Percentiles rank a stretch among this genome's conserved stretches.
Conservation (phyloP, 768 basidiomycete species). For the Agaricus sinodeliciosus region DNA sequence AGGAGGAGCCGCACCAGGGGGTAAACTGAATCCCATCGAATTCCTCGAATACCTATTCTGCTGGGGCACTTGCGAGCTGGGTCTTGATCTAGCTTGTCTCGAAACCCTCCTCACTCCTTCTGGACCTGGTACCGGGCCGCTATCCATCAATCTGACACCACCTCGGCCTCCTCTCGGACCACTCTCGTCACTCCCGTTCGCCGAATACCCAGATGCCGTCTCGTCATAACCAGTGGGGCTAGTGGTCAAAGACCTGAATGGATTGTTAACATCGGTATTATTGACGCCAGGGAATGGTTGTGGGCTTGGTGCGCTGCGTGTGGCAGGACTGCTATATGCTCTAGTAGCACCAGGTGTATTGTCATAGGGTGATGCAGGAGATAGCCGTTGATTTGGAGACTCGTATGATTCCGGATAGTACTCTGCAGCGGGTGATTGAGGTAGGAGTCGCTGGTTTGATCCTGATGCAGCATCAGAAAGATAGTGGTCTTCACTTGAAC, state of each 20-base stretch:
- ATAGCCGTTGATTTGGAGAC: constrained; percentile 25
- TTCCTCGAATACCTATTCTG: constrained; percentile 71
- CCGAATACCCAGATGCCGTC: constrained; percentile 27
- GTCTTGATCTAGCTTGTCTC: constrained; percentile 49
- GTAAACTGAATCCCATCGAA: constrained; percentile 45
- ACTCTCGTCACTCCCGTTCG: constrained; percentile 21
- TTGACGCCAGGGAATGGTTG: constrained; percentile 29
- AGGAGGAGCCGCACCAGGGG: constrained; percentile 73
- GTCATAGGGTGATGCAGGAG: constrained; percentile 23
- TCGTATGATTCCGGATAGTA: constrained; percentile 34
- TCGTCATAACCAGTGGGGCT: constrained; percentile 35
- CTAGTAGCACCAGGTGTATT: constrained; percentile 7
- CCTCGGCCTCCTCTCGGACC: constrained; percentile 26
- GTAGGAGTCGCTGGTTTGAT: constrained; percentile 37
- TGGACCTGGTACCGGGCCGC: constrained; percentile 75
- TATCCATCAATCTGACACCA: constrained; percentile 75
- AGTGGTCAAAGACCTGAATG: constrained; percentile 44
- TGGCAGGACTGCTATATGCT: constrained; percentile 13
- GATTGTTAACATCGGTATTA: constrained; percentile 38
- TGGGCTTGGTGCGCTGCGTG: constrained; percentile 19
- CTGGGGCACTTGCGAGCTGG: constrained; percentile 51
- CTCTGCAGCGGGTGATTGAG: constrained; percentile 26
- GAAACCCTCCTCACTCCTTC: constrained; percentile 79
- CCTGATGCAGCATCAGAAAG: constrained; percentile 33
- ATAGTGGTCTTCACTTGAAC: constrained; percentile 45